Base-by-base conservation (phyloP, 2,329 filamentous ascomycete genomes). In the Trichophyton verrucosum region DNA sequence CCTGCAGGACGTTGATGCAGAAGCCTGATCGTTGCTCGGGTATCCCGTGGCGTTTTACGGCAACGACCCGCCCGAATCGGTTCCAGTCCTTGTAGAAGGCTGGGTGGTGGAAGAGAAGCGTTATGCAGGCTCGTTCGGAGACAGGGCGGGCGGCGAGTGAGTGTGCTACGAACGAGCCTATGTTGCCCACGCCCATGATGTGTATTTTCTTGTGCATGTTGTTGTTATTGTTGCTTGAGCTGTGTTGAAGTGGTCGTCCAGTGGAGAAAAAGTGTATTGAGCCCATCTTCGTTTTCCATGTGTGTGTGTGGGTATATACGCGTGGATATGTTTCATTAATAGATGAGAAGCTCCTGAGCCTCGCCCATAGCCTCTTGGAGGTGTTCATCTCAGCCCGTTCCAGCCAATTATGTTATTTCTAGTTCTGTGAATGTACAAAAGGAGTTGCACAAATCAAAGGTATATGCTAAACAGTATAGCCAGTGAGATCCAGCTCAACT, bases 161-260 rank as follows among this genome's bases (percentile, higher is more conserved):
- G 69, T 86, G 85, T 27, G 91, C 90, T 64, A 91, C 83, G 27
- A 96, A 82, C 49, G 84, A 84, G 13, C 91, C 91, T 11, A 96
- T 78, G 69, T 90, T 95, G 40, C 91, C 91, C 9, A 88, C 71
- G 9, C 92, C 91, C 2, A 96, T 76, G 56, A 96, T 80, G 68
- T 94, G 84, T 63, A 95, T 86, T 85, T 80, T 62, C 76, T 69
- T 42, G n/a, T 9, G 57, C 40, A 27, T 49, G 11, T 24, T 44
- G 60, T 61, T 42, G 1, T 27, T 22, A n/a, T 68, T 65, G 20
- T 9, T 15, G n/a, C 20, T n/a, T 27, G 51, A 3, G 30, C 5
- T 57, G 55, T 44, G 15, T 17, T 27, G 22, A 11, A 17, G 33
- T 56, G 27, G 27, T 7, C 22, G 24, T 7, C 11, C 49, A 9